Percentiles rank a stretch among this genome's conserved stretches.
These are phyloP conservation scores for Tricholomella constricta DNA, from an alignment of 768 basidiomycete species.

Conservation along the genomic window DNA sequence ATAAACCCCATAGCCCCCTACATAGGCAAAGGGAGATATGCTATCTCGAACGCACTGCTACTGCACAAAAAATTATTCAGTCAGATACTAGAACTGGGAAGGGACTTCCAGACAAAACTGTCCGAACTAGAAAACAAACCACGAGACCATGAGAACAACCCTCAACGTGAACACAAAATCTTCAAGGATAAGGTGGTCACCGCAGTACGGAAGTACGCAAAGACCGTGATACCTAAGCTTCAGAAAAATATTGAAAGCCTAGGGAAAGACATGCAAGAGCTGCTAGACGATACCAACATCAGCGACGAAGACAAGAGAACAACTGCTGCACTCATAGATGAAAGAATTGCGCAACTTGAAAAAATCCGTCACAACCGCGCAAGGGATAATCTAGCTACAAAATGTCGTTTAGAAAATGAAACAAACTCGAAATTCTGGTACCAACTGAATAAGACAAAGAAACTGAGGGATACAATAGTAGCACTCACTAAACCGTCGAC, in stretches of 20 bases:
- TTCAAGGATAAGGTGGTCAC: not conserved
- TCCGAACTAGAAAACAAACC: too few species aligned
- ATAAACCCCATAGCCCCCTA: not conserved
- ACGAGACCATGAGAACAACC: too few species aligned
- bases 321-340: not conserved
- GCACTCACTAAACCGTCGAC: slow-evolving; percentile 3
- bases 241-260: not conserved
- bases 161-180: not conserved
- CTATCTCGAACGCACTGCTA: not conserved
- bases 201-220: not conserved
- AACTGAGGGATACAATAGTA: slow-evolving; percentile 21
- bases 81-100: too few species aligned
- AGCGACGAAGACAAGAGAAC: not conserved
- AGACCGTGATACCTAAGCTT: not conserved
- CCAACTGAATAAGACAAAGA: not conserved
- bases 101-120: too few species aligned
- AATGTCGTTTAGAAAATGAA: slow-evolving; percentile 14
- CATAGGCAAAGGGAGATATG: not conserved
- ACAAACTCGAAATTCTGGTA: slow-evolving; percentile 24
- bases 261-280: not conserved
- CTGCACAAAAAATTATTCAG: not conserved
- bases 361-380: not conserved
- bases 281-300: not conserved
- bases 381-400: slow-evolving; percentile 4
- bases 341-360: slow-evolving; percentile 4